phyloP scores from a whole-genome alignment of 2,329 filamentous ascomycete species.

The Beauveria asiatica region DNA sequence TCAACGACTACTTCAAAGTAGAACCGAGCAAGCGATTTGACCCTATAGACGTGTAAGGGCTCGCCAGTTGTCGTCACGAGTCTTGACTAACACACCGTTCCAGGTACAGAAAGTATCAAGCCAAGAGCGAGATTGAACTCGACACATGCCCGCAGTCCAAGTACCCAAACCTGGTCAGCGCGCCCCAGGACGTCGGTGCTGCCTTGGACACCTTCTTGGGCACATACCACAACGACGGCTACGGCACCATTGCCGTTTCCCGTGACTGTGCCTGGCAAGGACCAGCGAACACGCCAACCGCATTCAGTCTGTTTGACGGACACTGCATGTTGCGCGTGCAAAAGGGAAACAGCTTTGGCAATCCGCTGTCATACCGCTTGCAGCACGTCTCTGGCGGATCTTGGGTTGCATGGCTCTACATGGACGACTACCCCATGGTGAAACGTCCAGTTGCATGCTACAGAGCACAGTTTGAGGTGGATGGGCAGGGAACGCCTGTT shows the following conservation, averaged over 20 bases:
- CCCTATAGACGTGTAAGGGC: constrained; percentile 13
- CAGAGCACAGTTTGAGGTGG: constrained; percentile 9
- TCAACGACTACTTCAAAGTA: constrained; percentile 19
- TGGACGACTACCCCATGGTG: constrained; percentile 14
- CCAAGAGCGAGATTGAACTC: constrained; percentile 2
- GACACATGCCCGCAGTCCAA: constrained; percentile 15
- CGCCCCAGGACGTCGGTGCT: constrained; percentile 24
- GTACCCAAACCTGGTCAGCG: constrained; percentile 12
- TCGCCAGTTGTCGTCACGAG: not conserved
- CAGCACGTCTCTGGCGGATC: constrained; percentile 15
- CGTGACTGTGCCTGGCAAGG: constrained; percentile 13
- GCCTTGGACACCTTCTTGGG: constrained; percentile 33
- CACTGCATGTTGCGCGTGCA: constrained; percentile 15
- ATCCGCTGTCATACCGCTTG: constrained; percentile 14
- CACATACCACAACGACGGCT: constrained; percentile 28
- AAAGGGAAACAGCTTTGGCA: constrained; percentile 15
- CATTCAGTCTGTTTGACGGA: constrained; percentile 2
- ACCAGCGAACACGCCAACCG: constrained; percentile 12
- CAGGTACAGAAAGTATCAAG: constrained; percentile 2
- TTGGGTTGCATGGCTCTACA: constrained; percentile 18
- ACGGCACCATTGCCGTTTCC: constrained; percentile 15
- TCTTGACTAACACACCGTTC: not conserved
- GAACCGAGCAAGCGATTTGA: constrained; percentile 11
- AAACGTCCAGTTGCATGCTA: constrained; percentile 13
- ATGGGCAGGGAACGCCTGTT: not conserved